Percentiles rank a stretch among this genome's conserved stretches.
These are phyloP conservation scores for Botryotinia narcissicola DNA, from an alignment of 2,329 filamentous ascomycete genomes.

Conservation along the genomic window DNA sequence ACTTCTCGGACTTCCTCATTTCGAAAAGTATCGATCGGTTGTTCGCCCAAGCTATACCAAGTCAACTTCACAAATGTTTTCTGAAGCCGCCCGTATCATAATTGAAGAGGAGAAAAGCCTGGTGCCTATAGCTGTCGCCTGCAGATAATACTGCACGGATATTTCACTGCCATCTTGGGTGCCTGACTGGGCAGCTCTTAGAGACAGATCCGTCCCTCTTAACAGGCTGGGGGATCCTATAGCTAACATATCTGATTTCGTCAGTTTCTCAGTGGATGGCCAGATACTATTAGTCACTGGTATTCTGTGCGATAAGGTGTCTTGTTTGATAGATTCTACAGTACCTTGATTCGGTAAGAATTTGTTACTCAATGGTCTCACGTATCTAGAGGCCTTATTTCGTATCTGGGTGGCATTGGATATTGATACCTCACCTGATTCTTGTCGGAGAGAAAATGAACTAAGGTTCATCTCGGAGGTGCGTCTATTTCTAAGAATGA, in stretches of 20 bases:
- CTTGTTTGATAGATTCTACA: neutral
- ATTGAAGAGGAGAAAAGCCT: neutral
- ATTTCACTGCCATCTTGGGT: neutral
- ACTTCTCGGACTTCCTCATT: neutral
- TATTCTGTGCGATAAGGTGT: neutral
- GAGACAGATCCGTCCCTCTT: too few species aligned
- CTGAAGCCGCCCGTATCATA: neutral
- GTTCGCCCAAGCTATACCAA: neutral
- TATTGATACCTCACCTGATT: neutral
- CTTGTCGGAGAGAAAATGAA: neutral
- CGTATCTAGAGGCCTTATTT: rapidly evolving
- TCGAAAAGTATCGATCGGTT: neutral
- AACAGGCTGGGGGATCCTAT: too few species aligned
- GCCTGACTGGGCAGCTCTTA: neutral
- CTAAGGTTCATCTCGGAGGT: rapidly evolving
- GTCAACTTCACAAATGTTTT: neutral
- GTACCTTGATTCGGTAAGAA: too few species aligned
- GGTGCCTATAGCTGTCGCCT: neutral
- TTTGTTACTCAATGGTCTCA: neutral
- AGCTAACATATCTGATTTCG: neutral
- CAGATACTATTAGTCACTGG: neutral
- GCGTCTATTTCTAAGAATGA: too few species aligned
- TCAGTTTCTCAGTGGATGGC: neutral
- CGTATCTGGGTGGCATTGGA: rapidly evolving
- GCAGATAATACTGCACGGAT: neutral